Base-by-base conservation (phyloP, 495 filamentous ascomycete genomes). In the Pyronema omphalodes region DNA sequence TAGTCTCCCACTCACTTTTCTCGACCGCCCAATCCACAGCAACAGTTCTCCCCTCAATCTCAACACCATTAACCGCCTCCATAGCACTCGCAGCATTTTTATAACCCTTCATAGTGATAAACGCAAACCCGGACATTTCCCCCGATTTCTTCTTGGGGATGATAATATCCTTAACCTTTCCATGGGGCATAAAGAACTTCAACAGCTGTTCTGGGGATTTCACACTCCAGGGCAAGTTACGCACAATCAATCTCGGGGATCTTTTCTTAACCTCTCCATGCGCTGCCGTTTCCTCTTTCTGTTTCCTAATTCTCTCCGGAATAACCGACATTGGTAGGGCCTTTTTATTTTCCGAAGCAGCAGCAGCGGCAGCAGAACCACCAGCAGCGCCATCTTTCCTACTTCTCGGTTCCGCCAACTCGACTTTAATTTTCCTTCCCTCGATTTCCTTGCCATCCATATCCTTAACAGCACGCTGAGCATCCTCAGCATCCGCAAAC, bases 21-120 rank as follows among this genome's bases (percentile, higher is more conserved):
- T 94, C 86, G 0, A 95, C 89, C 18, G 89, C 88, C 86, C 86
- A 95, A 73, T 98, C 91, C 5, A 95, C 89, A 7, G 88, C 89
- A 47, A 95, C 58, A 34, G 76, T 81, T 56, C 91, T 73, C 9
- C 89, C 91, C 68, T 94, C 86, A 15, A 99, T 73, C 58, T 81
- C 77, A 67, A 82, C 94, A 15, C 89, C 93, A 70, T 99, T 96
- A 51, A 95, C 69, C 7, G 71, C 76, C 57, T 79, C 76, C 49
- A 99, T 71, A 0, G 91, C 91, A 69, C 80, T 91, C 69, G 96
- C 82, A 0, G 93, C 88, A 68, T 95, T 93, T 68, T 85, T 91
- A 58, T 79, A 79, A 11, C 87, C 87, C 49, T 88, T 73, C 68
- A 99, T 71, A 12, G 87, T 78, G 56, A 99, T 79, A 63, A 99